Conservation (phyloP, 2,329 filamentous ascomycete species). For the Penicillium palitans region DNA sequence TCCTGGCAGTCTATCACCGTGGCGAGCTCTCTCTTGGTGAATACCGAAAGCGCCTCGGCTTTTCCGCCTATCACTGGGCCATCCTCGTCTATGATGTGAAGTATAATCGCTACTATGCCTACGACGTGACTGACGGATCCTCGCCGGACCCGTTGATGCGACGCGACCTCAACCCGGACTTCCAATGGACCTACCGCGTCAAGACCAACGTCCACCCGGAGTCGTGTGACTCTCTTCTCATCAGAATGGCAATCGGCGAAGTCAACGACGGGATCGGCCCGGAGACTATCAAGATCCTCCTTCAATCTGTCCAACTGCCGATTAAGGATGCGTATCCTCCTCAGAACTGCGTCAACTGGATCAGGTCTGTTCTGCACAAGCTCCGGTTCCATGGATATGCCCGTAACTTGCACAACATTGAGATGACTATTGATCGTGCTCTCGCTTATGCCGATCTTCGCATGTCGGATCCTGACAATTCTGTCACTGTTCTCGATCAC, state of each 20-base stretch:
- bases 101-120: background rate
- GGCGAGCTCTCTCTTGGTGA: slow-evolving; percentile 6
- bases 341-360: slow-evolving; percentile 4
- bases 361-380: background rate
- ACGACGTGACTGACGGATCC: slow-evolving; percentile 7
- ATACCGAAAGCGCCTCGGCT: slow-evolving; percentile 1
- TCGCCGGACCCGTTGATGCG: background rate
- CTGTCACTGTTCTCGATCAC: background rate
- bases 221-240: background rate
- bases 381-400: background rate
- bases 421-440: background rate
- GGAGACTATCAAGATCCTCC: background rate
- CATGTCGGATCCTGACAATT: background rate
- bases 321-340: background rate
- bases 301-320: slow-evolving; percentile 1
- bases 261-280: background rate
- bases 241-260: slow-evolving; percentile 6
- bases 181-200: slow-evolving; percentile 5
- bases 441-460: slow-evolving; percentile 8
- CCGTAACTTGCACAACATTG: background rate
- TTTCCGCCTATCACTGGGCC: slow-evolving; percentile 9
- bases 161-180: slow-evolving; percentile 2
- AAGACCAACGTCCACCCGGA: slow-evolving; percentile 3
- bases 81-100: background rate
- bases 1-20: slow-evolving; percentile 6